Percentiles rank a stretch among this genome's conserved stretches.
Conservation (phyloP, 2,329 filamentous ascomycete genomes). For the Spiromastix sp. region DNA sequence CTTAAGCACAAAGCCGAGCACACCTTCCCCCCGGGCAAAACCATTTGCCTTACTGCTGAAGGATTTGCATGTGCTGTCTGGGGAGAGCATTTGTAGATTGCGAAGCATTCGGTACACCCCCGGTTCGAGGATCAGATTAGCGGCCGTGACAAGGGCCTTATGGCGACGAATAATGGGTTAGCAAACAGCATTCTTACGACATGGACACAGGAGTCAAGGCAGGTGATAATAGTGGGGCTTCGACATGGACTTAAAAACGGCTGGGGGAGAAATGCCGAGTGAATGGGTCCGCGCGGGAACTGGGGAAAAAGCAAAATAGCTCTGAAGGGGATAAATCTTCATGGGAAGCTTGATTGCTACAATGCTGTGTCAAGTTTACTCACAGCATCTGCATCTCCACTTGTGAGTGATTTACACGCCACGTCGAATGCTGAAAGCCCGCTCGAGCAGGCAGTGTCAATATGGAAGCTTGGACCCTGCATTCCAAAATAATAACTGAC, state of each 20-base stretch:
- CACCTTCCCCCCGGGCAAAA: conserved; percentile 36
- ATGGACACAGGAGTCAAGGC: no score
- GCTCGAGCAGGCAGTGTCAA: conserved; percentile 21
- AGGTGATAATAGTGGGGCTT: no score
- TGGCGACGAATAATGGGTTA: not conserved
- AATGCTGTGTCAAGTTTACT: conserved; percentile 7
- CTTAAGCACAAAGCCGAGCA: conserved; percentile 30
- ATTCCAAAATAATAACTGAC: conserved; percentile 20
- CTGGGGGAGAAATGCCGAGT: not conserved
- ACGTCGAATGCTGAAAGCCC: conserved; percentile 19
- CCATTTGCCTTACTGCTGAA: conserved; percentile 31
- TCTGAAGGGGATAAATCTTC: not conserved
- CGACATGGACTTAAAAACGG: not conserved
- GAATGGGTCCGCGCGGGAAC: not conserved
- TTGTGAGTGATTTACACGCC: conserved; percentile 16
- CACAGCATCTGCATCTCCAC: conserved; percentile 10
- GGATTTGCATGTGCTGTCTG: conserved; percentile 14
- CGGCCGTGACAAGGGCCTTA: conserved; percentile 10
- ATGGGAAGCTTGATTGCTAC: not conserved
- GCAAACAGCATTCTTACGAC: no score
- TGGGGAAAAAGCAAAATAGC: not conserved
- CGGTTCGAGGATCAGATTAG: conserved; percentile 15
- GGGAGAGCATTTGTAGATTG: conserved; percentile 15
- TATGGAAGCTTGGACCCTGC: conserved; percentile 17
- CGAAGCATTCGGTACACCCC: conserved; percentile 7